These are phyloP conservation scores for Entomortierella beljakovae DNA, from an alignment of 192 early-diverging fungal genomes.

Conservation along the genomic window DNA sequence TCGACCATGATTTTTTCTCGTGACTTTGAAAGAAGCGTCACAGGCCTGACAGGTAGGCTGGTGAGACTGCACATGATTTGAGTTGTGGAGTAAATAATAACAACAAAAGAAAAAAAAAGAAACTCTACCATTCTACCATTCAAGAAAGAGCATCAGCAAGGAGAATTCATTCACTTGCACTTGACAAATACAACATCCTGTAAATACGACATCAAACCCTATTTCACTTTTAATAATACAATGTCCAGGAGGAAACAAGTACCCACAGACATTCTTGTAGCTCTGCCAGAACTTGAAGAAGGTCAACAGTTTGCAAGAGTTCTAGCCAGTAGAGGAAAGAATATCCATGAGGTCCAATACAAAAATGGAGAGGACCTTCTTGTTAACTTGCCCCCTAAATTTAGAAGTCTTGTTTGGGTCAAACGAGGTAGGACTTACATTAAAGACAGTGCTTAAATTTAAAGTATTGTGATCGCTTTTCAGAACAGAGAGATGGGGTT, in stretches of 20 bases:
- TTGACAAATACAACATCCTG: neutral
- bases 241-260: constrained; percentile 56
- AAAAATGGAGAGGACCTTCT: constrained; percentile 65
- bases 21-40: constrained; percentile 1
- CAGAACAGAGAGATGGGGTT: neutral
- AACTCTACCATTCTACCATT: neutral
- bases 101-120: neutral
- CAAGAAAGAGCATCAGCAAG: neutral
- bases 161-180: neutral
- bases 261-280: constrained; percentile 43
- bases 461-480: no score
- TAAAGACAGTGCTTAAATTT: neutral
- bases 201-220: no score
- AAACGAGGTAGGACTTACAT: constrained; percentile 68
- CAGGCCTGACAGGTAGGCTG: no score
- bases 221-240: neutral
- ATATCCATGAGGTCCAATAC: constrained; percentile 76
- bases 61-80: no score
- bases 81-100: no score
- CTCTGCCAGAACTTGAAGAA: constrained; percentile 42
- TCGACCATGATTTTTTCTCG: neutral
- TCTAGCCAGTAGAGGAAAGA: constrained; percentile 76
- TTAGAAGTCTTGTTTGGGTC: constrained; percentile 86
- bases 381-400: constrained; percentile 79
- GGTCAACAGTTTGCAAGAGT: constrained; percentile 68